Evolutionary conservation across 176 grass and related monocot species (phyloP), one percentile per base, ranked within the genome.

Genomic region (Triticum turgidum): DNA sequence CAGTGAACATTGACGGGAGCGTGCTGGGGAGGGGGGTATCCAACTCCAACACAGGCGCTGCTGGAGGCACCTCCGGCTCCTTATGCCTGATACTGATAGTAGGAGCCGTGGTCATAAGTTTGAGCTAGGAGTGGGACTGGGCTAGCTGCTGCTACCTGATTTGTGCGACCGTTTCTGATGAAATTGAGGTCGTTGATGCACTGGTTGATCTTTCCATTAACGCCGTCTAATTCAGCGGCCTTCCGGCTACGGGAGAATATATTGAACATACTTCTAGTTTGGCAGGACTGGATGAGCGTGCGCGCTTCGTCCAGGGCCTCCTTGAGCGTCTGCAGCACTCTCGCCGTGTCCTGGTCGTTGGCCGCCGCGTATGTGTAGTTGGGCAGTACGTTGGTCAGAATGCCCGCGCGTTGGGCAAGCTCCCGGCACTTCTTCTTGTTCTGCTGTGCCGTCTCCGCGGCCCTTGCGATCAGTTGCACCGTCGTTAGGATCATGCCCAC

Each of bases 211-310:
- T 24, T 62, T 20, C 59, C 18, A 24, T 62, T 20, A 11, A 62
- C 21, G 59, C 3, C 18, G 11, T 62, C 59, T 10, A 62, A 24
- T 6, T 62, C n/a, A n/a, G 20, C n/a, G 59, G 59, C 59, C 59
- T 24, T 62, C 7, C 3, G 8, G 59, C n/a, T 62, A 2, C 59
- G 20, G 59, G 6, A 62, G 18, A 4, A 9, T 4, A 8, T 3
- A 2, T 3, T 1, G 7, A 24, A 2, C 5, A 1, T n/a, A 3
- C 56, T 0, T 6, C 20, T 3, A 8, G 20, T 7, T 2, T 62
- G 21, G 59, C 59, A 62, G 8, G 21, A 62, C 21, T 22, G n/a
- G 59, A 62, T 24, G 59, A 62, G 17, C 59, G 1, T 24, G 8
- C 2, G 8, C 3, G 59, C n/a, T 10, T 62, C 59, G 59, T 24